Base-by-base conservation (phyloP, 2,329 filamentous ascomycete species). In the Hypoxylon sp. region DNA sequence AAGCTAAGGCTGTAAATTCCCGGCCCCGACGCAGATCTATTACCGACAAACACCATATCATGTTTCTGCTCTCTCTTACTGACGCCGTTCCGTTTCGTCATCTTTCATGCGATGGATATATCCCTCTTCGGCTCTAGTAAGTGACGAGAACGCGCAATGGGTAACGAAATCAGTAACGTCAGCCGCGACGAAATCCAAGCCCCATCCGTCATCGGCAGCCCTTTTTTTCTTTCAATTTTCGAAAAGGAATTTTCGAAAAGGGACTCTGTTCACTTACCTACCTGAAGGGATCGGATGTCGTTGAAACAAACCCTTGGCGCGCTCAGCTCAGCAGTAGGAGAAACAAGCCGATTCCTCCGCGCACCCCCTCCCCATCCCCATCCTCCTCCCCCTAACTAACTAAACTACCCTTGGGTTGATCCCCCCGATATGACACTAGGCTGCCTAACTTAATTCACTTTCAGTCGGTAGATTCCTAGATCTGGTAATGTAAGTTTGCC, bases 31-130 rank as follows among this genome's bases (percentile, higher is more conserved):
- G 32, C 10, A 15, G 32, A 34, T 34, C 47, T 34, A 34, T 34
- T 49, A 49, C 46, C 26, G 26, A n/a, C 24, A 32, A 15, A 24
- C 11, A 24, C 46, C 24, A 28, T 26, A 26, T n/a, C 2, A 43
- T 30, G 30, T 19, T 58, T 47, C 44, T 43, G 17, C 28, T 28
- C 30, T 39, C 26, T 41, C 44, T 48, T 17, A n/a, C 26, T 51
- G 19, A 37, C 28, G 37, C 22, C 28, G 10, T 34, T 10, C 15
- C 30, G 24, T 44, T 22, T 28, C 28, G 26, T 48, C 34, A 22
- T 32, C 39, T 20, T 22, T 37, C 52, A 22, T 7, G 34, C 41
- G 22, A 44, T 22, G 41, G 13, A 46, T 46, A 46, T 46, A 46
- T 46, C 41, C 20, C 19, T 46, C 41, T 46, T 46, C 20, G 20